Base-by-base conservation (phyloP, 1,284 basidiomycete genomes). In the Dichomitus squalens region DNA sequence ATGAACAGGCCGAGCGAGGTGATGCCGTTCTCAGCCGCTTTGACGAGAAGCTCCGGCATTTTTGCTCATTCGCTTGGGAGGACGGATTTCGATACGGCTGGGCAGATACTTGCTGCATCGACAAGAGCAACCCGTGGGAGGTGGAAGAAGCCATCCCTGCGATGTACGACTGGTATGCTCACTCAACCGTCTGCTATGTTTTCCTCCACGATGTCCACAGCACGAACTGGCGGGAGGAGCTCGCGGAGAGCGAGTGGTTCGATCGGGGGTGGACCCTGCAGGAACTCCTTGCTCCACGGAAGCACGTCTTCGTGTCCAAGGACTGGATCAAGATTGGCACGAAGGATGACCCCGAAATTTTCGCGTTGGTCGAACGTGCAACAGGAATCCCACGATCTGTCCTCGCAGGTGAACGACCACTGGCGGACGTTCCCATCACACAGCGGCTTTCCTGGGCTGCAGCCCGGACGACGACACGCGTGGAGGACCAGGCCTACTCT, bases 101-200 rank as follows among this genome's bases (percentile, higher is more conserved):
- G 47, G 34, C 29, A 5, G 35, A 25, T 18, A 51, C 40, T 7
- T 14, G 6, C 21, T 52, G 41, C 43, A 34, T 52, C 3, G 40
- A 33, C n/a, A 49, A 41, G 16, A 52, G 8, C 34, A 66, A 14
- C 16, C 47, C 51, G 14, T 54, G 7, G 16, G 46, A 38, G n/a
- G 39, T 43, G 23, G 50, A 39, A 7, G 25, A 46, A 18, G 43
- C 43, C 23, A 46, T 46, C 21, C 16, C 25, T 4, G 7, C 43
- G 25, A 46, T 29, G 16, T 35, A 5, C 27, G 12, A 14, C 9
- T 49, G 47, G 47, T 49, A 49, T n/a, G 21, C 20, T 2, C 20
- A 49, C 16, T 23, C 47, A 7, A 11, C 20, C 14, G 31, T 11
- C 14, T 35, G 47, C n/a, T 35, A 35, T 12, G 31, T 36, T 3